Conservation (phyloP, 1,284 basidiomycete genomes). For the Cronartium ribicola region DNA sequence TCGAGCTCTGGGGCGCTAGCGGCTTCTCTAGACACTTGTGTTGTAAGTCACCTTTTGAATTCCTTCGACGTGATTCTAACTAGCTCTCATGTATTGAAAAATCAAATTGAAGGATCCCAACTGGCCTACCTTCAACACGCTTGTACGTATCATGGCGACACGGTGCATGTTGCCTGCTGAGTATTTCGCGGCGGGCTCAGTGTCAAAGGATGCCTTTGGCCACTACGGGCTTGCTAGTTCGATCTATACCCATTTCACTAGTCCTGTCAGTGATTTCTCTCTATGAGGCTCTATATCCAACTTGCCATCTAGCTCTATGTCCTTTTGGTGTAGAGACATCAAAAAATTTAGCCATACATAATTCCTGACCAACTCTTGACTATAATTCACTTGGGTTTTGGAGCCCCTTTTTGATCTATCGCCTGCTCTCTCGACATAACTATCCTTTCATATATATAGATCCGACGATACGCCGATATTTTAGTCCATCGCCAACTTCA, state of each 20-base stretch:
- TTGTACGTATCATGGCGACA: conserved; percentile 98
- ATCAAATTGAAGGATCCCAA: conserved; percentile 61
- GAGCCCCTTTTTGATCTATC: background rate
- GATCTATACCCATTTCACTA: conserved; percentile 97
- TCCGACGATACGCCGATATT: conserved; percentile 62
- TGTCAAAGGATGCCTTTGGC: conserved; percentile 83
- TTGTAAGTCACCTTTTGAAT: conserved; percentile 58
- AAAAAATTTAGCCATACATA: background rate
- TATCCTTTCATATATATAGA: conserved; percentile 36
- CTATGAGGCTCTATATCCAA: background rate
- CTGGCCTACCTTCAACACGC: conserved; percentile 88
- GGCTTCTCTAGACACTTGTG: conserved; percentile 76
- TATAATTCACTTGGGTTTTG: conserved; percentile 82
- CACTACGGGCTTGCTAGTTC: conserved; percentile 94
- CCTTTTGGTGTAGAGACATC: background rate
- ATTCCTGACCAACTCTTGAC: conserved; percentile 50
- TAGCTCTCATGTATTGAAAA: conserved; percentile 8
- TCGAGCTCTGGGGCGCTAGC: conserved; percentile 90
- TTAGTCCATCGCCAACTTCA: conserved; percentile 89
- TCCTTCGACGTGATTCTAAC: background rate
- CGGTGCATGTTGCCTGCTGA: conserved; percentile 97
- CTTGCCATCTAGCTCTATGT: conserved; percentile 3
- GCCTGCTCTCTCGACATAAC: background rate
- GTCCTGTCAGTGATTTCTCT: conserved; percentile 8
- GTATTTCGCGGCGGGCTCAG: conserved; percentile 94